Percentiles rank a stretch among this genome's conserved stretches.
Evolutionary conservation across 495 filamentous ascomycete species (phyloP).

Genomic region (Aspergillus incahuasiensis): DNA sequence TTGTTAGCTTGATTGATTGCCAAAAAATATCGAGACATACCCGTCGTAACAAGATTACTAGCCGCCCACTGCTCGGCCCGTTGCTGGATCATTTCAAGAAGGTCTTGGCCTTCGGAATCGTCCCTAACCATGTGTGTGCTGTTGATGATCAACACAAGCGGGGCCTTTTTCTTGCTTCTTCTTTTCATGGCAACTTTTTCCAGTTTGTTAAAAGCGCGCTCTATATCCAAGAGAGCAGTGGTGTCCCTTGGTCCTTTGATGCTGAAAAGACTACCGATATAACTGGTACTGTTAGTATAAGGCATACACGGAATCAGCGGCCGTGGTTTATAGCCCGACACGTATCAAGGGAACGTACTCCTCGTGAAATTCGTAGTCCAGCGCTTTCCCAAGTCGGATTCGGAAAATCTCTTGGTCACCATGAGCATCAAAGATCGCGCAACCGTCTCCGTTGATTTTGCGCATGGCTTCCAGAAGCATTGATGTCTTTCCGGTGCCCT

Average conservation of each 20-base stretch:
- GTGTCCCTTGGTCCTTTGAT: constrained; percentile 90
- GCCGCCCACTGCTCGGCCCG: constrained; percentile 95
- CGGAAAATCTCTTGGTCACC: constrained; percentile 94
- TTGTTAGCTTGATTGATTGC: background rate
- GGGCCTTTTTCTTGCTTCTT: constrained; percentile 51
- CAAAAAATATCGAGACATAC: constrained; percentile 21
- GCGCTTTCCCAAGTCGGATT: constrained; percentile 81
- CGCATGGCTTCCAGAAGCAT: constrained; percentile 95
- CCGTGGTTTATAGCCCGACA: too few relatives aligned
- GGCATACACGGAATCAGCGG: background rate
- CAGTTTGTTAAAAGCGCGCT: constrained; percentile 93
- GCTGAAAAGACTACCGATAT: constrained; percentile 91
- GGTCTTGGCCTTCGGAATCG: constrained; percentile 83
- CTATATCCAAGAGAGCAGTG: constrained; percentile 86
- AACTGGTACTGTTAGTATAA: constrained; percentile 52
- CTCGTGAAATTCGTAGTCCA: constrained; percentile 88
- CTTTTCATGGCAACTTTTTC: constrained; percentile 85
- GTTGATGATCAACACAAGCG: constrained; percentile 86
- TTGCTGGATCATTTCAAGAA: constrained; percentile 93
- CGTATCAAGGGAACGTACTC: constrained; percentile 37
- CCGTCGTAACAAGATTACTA: constrained; percentile 75
- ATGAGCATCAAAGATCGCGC: constrained; percentile 93
- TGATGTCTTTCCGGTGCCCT: constrained; percentile 91
- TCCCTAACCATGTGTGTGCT: constrained; percentile 84
- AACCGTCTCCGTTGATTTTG: constrained; percentile 78